Conservation (phyloP, 352 stramenopile genomes). For the Globisporangium orthogonon region DNA sequence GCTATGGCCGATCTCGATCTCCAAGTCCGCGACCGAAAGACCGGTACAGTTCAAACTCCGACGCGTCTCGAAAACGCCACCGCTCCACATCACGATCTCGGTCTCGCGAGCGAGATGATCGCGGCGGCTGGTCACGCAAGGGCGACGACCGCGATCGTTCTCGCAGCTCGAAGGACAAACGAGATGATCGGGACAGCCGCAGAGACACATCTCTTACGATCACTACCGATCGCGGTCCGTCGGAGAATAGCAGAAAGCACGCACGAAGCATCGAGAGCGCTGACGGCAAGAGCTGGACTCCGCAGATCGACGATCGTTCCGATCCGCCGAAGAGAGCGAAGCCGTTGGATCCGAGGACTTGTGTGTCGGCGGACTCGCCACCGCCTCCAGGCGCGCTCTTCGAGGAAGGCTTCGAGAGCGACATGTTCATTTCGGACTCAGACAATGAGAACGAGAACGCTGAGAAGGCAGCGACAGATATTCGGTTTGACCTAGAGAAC, state of each 20-base stretch:
- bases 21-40: slow-evolving; percentile 16
- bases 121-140: not conserved
- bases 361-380: not conserved
- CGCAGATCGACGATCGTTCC: not conserved
- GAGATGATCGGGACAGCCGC: not conserved
- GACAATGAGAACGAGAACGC: slow-evolving; percentile 30
- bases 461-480: slow-evolving; percentile 22
- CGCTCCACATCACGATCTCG: slow-evolving; percentile 8
- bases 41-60: not conserved
- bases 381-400: slow-evolving; percentile 1
- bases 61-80: slow-evolving; percentile 1
- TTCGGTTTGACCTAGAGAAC: slow-evolving; percentile 38
- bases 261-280: slow-evolving; percentile 1
- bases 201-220: not conserved
- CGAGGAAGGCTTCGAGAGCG: slow-evolving; percentile 7
- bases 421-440: slow-evolving; percentile 46
- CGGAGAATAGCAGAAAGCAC: slow-evolving; percentile 3
- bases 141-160: not conserved
- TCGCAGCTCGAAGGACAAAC: not conserved
- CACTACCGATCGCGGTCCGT: not conserved
- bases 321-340: not conserved
- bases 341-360: not conserved
- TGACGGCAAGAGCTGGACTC: not conserved
- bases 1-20: slow-evolving; percentile 21
- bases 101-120: slow-evolving; percentile 10